Conservation (phyloP, 2,329 filamentous ascomycete species). For the Cercospora nicotianae region DNA sequence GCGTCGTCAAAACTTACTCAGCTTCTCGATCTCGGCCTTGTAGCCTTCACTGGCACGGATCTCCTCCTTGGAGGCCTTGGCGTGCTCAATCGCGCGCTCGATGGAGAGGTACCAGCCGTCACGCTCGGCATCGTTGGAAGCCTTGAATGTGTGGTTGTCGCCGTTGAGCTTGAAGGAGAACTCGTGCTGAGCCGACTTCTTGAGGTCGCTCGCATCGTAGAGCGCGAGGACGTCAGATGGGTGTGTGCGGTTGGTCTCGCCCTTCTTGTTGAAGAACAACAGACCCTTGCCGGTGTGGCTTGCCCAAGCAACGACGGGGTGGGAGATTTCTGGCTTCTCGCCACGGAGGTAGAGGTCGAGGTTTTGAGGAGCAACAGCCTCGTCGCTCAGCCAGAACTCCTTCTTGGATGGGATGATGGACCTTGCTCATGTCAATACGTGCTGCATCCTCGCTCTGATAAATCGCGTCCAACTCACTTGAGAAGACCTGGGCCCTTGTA, state of each 20-base stretch:
- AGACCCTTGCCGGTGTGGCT: conserved; percentile 93
- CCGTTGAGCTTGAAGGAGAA: conserved; percentile 83
- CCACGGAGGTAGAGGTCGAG: conserved; percentile 76
- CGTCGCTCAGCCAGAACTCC: conserved; percentile 70
- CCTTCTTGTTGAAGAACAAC: conserved; percentile 84
- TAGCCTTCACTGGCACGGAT: conserved; percentile 80
- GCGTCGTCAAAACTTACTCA: conserved; percentile 50
- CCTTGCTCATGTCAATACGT: conserved; percentile 50
- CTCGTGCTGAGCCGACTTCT: conserved; percentile 73
- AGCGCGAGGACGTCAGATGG: conserved; percentile 71
- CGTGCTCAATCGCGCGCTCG: conserved; percentile 79
- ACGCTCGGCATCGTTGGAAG: conserved; percentile 69
- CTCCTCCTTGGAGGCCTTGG: conserved; percentile 73
- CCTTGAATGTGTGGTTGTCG: conserved; percentile 95
- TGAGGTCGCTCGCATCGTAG: conserved; percentile 68
- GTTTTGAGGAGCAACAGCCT: conserved; percentile 70
- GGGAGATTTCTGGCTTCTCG: conserved; percentile 79
- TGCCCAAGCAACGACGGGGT: conserved; percentile 84
- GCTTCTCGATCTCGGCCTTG: conserved; percentile 78
- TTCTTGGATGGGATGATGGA: conserved; percentile 89
- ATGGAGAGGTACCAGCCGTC: conserved; percentile 88
- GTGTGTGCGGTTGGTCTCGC: conserved; percentile 70
- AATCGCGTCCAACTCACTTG: conserved; percentile 65
- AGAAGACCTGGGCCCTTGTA: conserved; percentile 88
- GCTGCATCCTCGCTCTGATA: background rate